Conservation (phyloP, 2,329 filamentous ascomycete species). For the Ceratocystis ficicola region DNA sequence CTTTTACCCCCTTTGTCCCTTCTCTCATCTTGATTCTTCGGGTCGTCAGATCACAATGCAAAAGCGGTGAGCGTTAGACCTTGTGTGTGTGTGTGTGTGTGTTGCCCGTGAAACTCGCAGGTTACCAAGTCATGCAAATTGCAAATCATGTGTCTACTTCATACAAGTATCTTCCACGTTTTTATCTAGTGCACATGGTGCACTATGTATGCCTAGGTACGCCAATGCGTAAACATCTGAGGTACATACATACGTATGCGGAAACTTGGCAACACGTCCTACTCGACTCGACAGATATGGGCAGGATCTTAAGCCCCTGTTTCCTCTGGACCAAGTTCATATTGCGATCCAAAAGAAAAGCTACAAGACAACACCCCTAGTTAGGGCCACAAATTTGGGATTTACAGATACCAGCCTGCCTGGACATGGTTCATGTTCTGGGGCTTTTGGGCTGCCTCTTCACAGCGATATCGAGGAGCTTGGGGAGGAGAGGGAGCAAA, state of each 20-base stretch:
- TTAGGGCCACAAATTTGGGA: not conserved
- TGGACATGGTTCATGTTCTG: conserved; percentile 1
- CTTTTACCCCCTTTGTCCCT: not conserved
- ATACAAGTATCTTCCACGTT: not conserved
- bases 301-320: not conserved
- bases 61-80: conserved; percentile 10
- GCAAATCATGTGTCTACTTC: not conserved
- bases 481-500: not conserved
- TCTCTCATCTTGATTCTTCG: not conserved
- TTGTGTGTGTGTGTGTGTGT: not conserved
- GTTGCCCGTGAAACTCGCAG: conserved; percentile 9
- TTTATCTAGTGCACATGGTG: not conserved
- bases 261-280: too few species aligned
- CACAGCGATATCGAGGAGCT: not conserved
- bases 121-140: conserved; percentile 4
- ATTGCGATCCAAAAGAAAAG: not conserved
- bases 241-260: not conserved
- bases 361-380: not conserved
- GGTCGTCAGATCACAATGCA: conserved; percentile 2
- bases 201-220: not conserved
- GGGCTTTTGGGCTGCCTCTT: conserved; percentile 11
- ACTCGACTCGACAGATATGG: not conserved
- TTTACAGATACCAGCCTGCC: conserved; percentile 6
- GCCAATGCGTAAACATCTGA: not conserved
- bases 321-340: not conserved